Conservation (phyloP, 2,329 filamentous ascomycete species). For the Penicillium sp. region DNA sequence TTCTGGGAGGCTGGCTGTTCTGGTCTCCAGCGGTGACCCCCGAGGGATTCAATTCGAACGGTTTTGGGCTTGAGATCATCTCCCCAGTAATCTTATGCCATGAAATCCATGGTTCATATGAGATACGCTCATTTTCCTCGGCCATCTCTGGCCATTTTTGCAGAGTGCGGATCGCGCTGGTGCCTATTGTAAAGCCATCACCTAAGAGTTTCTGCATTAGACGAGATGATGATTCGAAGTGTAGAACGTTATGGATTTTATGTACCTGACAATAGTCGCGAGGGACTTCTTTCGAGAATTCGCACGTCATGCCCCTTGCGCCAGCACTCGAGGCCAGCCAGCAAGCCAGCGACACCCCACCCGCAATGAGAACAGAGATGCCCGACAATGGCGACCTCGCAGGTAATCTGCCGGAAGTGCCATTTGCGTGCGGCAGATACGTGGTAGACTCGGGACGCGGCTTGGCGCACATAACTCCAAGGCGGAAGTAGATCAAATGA, state of each 20-base stretch:
- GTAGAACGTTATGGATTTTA: background rate
- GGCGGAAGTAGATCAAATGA: background rate
- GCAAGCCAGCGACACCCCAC: conserved; percentile 30
- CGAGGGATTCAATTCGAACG: conserved; percentile 1
- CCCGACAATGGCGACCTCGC: conserved; percentile 12
- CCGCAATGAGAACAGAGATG: conserved; percentile 26
- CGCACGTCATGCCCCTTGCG: conserved; percentile 31
- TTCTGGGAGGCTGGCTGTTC: background rate
- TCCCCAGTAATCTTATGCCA: conserved; percentile 25
- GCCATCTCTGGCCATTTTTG: conserved; percentile 20
- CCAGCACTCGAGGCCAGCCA: conserved; percentile 28
- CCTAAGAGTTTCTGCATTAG: conserved; percentile 8
- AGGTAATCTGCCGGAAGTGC: conserved; percentile 1
- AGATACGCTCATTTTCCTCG: conserved; percentile 13
- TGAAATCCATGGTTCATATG: conserved; percentile 4
- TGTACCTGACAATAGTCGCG: background rate
- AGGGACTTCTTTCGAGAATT: conserved; percentile 23
- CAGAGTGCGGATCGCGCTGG: conserved; percentile 14
- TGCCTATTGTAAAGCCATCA: conserved; percentile 22
- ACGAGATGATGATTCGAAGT: background rate
- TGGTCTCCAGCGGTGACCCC: background rate
- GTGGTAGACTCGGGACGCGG: background rate
- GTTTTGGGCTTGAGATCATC: conserved; percentile 13
- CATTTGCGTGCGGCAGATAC: background rate
- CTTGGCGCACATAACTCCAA: background rate